Conservation (phyloP, 345 rosid species). For the Eucalyptus marginata region DNA sequence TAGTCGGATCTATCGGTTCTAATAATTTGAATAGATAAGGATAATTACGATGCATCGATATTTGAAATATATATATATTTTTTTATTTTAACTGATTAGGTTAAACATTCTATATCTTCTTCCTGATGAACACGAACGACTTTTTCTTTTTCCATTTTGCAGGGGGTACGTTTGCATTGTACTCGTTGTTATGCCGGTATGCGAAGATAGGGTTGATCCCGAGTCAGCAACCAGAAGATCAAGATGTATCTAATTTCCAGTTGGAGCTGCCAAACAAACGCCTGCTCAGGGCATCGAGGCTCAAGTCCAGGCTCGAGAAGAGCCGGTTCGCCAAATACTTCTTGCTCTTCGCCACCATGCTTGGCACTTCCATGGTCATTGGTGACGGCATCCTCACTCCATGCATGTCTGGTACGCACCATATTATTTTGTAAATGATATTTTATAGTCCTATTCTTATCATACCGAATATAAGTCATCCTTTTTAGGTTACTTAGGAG, state of each 20-base stretch:
- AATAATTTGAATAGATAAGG: not conserved
- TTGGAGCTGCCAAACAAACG: conserved; percentile 17
- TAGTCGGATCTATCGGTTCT: not conserved
- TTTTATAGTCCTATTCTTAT: not conserved
- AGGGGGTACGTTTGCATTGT: conserved; percentile 52
- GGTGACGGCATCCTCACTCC: conserved; percentile 61
- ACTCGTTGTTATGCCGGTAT: conserved; percentile 37
- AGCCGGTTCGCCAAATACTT: conserved; percentile 19
- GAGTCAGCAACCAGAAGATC: conserved; percentile 29
- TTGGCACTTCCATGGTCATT: conserved; percentile 49
- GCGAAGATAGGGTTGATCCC: conserved; percentile 38
- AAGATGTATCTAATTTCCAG: conserved; percentile 12
- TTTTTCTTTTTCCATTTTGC: not conserved
- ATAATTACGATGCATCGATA: not conserved
- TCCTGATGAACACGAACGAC: too few species aligned
- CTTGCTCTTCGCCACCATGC: conserved; percentile 29
- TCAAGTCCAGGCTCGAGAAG: conserved; percentile 16
- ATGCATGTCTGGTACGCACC: conserved; percentile 27
- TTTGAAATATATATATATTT: not conserved
- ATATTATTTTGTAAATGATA: not conserved
- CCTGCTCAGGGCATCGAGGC: conserved; percentile 5
- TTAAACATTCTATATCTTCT: not conserved
- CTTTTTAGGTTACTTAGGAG: not conserved
- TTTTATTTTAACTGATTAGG: not conserved
- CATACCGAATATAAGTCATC: not conserved